phyloP scores from a whole-genome alignment of 306 rosid genomes.

The Styphnolobium japonicum region DNA sequence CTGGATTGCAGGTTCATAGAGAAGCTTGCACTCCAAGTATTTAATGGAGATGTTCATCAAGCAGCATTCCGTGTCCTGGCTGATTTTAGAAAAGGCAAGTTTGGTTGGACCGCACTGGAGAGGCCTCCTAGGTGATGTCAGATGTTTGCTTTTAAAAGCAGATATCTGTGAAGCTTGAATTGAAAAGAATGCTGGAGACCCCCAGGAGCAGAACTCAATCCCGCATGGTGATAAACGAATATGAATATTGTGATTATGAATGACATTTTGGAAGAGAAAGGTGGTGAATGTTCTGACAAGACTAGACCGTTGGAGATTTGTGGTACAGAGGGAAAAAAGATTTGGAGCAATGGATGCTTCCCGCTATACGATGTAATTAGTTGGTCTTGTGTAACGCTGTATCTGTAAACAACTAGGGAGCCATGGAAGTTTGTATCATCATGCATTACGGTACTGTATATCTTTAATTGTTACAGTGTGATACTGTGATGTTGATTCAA shows the following conservation, averaged over 20 bases:
- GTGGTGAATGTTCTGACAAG: not conserved
- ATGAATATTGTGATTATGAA: conserved; percentile 7
- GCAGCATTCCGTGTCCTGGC: conserved; percentile 74
- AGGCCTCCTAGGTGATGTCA: conserved; percentile 68
- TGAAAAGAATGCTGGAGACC: not conserved
- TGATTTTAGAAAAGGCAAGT: conserved; percentile 86
- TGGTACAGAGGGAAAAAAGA: not conserved
- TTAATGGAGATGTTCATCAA: conserved; percentile 76
- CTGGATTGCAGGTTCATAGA: conserved; percentile 61
- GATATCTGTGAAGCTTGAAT: not conserved
- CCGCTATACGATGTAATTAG: conserved; percentile 22
- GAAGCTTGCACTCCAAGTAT: conserved; percentile 71
- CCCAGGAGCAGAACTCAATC: conserved; percentile 6
- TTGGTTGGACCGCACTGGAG: conserved; percentile 91
- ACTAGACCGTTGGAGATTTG: not conserved
- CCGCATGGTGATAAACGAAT: not conserved
- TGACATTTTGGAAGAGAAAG: conserved; percentile 14
- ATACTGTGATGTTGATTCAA: not conserved
- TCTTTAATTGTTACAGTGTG: not conserved
- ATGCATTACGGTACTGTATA: not conserved
- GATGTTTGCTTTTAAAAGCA: conserved; percentile 11
- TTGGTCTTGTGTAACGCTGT: not conserved
- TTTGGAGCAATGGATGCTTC: conserved; percentile 3
- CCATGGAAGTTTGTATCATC: not conserved
- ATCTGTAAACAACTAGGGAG: not conserved